Evolutionary conservation across 2,329 filamentous ascomycete genomes (phyloP).

Genomic region (Fusarium nurragi): DNA sequence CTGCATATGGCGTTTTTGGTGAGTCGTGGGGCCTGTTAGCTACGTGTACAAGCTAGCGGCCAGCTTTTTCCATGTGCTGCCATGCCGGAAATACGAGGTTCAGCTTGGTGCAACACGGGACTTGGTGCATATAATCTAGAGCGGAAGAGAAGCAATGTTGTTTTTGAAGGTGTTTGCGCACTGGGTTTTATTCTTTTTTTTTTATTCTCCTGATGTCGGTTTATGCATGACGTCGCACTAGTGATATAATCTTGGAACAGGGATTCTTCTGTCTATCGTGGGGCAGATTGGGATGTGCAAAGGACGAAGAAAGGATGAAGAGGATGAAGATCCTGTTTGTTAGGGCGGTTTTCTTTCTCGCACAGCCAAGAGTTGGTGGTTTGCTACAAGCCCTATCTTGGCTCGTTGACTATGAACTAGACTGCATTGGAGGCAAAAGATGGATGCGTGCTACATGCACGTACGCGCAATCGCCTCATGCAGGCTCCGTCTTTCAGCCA

Average conservation of each 20-base stretch:
- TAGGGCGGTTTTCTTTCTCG: too few species aligned
- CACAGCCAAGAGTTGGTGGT: neutral
- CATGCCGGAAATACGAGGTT: constrained; percentile 29
- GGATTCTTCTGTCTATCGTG: constrained; percentile 32
- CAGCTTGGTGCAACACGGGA: constrained; percentile 31
- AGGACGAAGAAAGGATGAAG: neutral
- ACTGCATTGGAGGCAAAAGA: neutral
- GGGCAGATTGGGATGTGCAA: constrained; percentile 32
- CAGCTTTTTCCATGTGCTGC: neutral
- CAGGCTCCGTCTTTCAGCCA: constrained; percentile 13
- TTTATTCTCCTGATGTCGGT: neutral
- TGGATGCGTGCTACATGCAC: neutral
- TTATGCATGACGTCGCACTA: neutral
- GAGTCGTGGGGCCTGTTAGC: neutral
- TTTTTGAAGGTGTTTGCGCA: neutral
- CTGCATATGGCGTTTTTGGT: constrained; percentile 8
- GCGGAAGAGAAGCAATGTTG: neutral
- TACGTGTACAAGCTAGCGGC: constrained; percentile 29
- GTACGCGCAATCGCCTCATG: constrained; percentile 26
- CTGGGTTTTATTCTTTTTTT: too few species aligned
- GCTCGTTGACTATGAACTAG: neutral
- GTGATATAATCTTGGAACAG: neutral
- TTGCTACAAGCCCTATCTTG: neutral
- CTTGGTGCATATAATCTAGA: constrained; percentile 17
- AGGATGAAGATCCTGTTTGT: neutral